phyloP scores from a whole-genome alignment of 768 basidiomycete genomes.

The Suillus paluster region DNA sequence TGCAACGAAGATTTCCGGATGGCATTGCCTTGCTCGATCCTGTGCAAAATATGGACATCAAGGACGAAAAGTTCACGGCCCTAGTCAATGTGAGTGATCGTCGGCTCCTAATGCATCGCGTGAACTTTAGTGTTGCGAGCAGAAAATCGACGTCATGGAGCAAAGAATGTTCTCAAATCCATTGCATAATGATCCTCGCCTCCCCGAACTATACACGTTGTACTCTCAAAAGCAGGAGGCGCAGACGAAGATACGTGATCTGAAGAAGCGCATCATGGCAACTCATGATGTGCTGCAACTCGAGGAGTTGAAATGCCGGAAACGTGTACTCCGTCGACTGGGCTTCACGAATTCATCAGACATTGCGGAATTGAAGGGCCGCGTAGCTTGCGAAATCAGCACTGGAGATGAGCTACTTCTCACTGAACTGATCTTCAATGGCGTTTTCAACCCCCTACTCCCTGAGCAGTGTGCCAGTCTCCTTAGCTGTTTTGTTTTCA shows the following conservation, averaged over 20 bases:
- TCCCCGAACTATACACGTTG: conserved; percentile 80
- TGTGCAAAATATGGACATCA: conserved; percentile 93
- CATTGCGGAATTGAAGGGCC: conserved; percentile 97
- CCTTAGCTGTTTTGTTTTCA: conserved; percentile 97
- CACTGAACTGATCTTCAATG: conserved; percentile 97
- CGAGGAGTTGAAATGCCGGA: conserved; percentile 94
- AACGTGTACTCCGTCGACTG: conserved; percentile 89
- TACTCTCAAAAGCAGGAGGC: conserved; percentile 78
- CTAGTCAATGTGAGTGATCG: conserved; percentile 68
- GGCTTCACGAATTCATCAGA: conserved; percentile 89
- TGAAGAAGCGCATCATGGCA: conserved; percentile 86
- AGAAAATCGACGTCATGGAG: conserved; percentile 95
- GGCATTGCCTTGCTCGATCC: conserved; percentile 90
- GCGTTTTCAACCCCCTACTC: conserved; percentile 86
- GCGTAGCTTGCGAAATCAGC: conserved; percentile 98
- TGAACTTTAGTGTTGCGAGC: neutral
- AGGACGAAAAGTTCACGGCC: conserved; percentile 89
- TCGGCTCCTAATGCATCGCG: neutral
- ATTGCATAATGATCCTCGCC: conserved; percentile 75
- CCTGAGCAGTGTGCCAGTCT: conserved; percentile 94
- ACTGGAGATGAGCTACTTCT: conserved; percentile 95
- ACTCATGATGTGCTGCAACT: conserved; percentile 94
- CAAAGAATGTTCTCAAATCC: conserved; percentile 80
- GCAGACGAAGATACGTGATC: conserved; percentile 68
- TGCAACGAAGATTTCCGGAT: conserved; percentile 88